phyloP scores from a whole-genome alignment of 805 yeast genomes.

The Wickerhamomyces queroliae region DNA sequence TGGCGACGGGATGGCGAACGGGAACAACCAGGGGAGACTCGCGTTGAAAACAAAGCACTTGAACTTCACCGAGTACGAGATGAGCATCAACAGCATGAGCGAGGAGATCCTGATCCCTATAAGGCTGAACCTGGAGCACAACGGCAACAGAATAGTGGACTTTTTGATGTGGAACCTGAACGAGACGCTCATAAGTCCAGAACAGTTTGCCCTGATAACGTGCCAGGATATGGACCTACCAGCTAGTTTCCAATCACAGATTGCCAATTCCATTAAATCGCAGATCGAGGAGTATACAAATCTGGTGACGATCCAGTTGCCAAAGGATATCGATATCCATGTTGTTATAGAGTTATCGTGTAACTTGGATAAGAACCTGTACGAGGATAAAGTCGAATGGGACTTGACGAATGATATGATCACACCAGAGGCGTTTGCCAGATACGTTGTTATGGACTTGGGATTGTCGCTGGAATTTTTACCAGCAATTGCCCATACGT shows the following conservation, averaged over 20 bases:
- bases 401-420: constrained; percentile 47
- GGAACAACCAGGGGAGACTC: constrained; percentile 13
- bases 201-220: constrained; percentile 78
- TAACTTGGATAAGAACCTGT: constrained; percentile 74
- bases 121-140: constrained; percentile 78
- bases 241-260: constrained; percentile 50
- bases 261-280: constrained; percentile 65
- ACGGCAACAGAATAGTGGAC: constrained; percentile 80
- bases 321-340: constrained; percentile 60
- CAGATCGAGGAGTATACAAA: constrained; percentile 75
- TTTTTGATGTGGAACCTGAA: constrained; percentile 88
- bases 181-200: constrained; percentile 78
- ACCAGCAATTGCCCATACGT: constrained; percentile 82
- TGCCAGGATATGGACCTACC: constrained; percentile 84
- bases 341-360: constrained; percentile 79
- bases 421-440: constrained; percentile 78
- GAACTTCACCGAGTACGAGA: constrained; percentile 17
- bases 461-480: constrained; percentile 81
- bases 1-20: constrained; percentile 2
- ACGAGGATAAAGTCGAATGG: constrained; percentile 95
- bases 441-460: constrained; percentile 73
- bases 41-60: constrained; percentile 22
- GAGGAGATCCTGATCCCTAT: constrained; percentile 86
- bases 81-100: constrained; percentile 17
- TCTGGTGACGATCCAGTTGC: constrained; percentile 59